Base-by-base conservation (phyloP, 75 land plant genomes). In the Pinus tabuliformis region DNA sequence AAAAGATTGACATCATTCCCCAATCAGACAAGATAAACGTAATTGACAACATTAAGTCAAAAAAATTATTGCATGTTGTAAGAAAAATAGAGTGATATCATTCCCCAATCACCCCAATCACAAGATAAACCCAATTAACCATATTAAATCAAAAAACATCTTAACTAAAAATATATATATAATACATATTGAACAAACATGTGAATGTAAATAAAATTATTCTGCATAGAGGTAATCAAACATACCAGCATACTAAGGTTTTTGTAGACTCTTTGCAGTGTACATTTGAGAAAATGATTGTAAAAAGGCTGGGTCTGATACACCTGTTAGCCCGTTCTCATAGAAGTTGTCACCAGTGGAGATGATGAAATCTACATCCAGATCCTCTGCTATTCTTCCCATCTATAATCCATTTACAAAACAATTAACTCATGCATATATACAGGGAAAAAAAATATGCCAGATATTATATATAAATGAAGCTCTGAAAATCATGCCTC, bases 281-380 rank as follows among this genome's bases (percentile, higher is more conserved):
- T 94, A 96, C 58, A 96, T 77, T 16, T 85, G 78, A 37, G 87
- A 75, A 76, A 91, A 93, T 3, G 97, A 96, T 0, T 84, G 75
- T 16, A 76, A 58, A 68, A 96, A 96, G 2, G 64, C 73, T 1
- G 79, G 72, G 64, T 93, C 99, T 1, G 88, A 73, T 28, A 76
- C 79, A 4, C 87, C 80, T 6, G 62, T 83, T 56, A 93, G 65
- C 30, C 97, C 97, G 56, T 80, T 42, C 11, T 91, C 88, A 57
- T 96, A 96, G 86, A 96, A 93, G 56, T 96, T 96, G 75, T 96
- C 99, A 0, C 99, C 99, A 2, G 87, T 81, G 6, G 94, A 93
- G 6, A 96, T 85, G 17, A 93, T 90, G 61, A 96, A 96, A 20
- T 89, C 83, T 26, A 91, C 86, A 26, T 80, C 81, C 26, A 93